Base-by-base conservation (phyloP, 768 basidiomycete species). In the Amyloporia xantha region DNA sequence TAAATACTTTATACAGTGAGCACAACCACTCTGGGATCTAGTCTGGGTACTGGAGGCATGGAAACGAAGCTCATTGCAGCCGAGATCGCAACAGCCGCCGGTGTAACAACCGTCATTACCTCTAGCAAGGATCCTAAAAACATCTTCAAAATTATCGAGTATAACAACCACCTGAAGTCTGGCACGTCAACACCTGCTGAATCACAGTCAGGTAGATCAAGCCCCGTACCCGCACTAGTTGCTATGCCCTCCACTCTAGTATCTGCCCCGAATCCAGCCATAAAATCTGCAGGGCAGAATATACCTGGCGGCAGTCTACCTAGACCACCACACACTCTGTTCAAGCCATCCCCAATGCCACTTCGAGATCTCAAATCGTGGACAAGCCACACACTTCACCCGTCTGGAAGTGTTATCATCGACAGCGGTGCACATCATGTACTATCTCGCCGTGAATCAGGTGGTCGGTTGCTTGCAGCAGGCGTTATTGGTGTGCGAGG, bases 31-130 rank as follows among this genome's bases (percentile, higher is more conserved):
- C 74, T 95, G 1, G 96, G 96, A 0, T 94, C 91, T 1, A 90
- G 79, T 55, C 76, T 99, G 10, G 96, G 96, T 0, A 98, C 96
- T 1, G 96, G 96, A 0, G 96, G 96, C 3, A 98, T 98, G 96
- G 93, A 96, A 67, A 99, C 96, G 2, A 99, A 98, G 62, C 79
- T 98, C 57, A 96, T 98, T 55, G 96, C 96, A 1, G 95, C 96
- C 0, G 96, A 99, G 60, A 91, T 99, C 25, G 93, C 95, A 4
- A 95, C 90, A 0, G 93, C 84, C 0, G 95, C 94, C 0, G 96
- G 96, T 5, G 92, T 95, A 26, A 83, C 89, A 4, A 96, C 95
- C 0, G 75, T 97, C 38, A 89, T 99, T 59, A 82, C 85, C 41
- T 86, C 89, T 19, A 93, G 91, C 67, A 86, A 83, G 57, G 71